Percentiles rank a stretch among this genome's conserved stretches.
Conservation (phyloP, 73 alveolate genomes). For the Uronychia setigera region DNA sequence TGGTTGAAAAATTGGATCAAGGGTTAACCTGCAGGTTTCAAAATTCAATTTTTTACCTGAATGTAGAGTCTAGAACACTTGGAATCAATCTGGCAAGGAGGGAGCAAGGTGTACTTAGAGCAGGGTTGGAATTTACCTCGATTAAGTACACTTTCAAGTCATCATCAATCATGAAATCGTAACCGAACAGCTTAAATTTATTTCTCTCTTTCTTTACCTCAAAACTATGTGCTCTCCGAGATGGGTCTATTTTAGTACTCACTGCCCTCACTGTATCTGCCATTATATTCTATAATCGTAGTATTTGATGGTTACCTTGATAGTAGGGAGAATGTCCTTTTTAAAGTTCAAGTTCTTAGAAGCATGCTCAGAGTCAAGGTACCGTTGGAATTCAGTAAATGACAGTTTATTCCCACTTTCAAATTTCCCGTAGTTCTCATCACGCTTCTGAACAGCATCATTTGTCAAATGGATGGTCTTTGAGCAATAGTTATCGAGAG, state of each 20-base stretch:
- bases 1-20: conserved; percentile 65
- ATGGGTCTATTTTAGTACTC: conserved; percentile 55
- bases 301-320: conserved; percentile 36
- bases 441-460: conserved; percentile 70
- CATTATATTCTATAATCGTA: conserved; percentile 27
- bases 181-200: conserved; percentile 72
- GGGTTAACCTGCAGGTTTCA: conserved; percentile 27
- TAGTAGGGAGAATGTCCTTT: conserved; percentile 64
- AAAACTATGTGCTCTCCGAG: conserved; percentile 64
- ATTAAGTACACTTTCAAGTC: conserved; percentile 62
- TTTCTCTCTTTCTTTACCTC: conserved; percentile 62
- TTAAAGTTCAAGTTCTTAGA: conserved; percentile 51
- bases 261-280: conserved; percentile 66
- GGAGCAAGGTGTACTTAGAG: conserved; percentile 68
- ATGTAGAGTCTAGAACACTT: conserved; percentile 70
- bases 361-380: conserved; percentile 16
- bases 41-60: conserved; percentile 33
- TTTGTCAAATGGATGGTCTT: conserved; percentile 77
- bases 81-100: conserved; percentile 68
- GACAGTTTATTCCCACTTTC: conserved; percentile 80
- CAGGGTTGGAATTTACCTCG: conserved; percentile 76
- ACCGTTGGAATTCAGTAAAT: conserved; percentile 64
- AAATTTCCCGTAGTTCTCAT: conserved; percentile 74
- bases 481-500: conserved; percentile 62
- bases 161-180: conserved; percentile 75